Base-by-base conservation (phyloP, 2,329 filamentous ascomycete genomes). In the Paraphoma chrysanthemicola region DNA sequence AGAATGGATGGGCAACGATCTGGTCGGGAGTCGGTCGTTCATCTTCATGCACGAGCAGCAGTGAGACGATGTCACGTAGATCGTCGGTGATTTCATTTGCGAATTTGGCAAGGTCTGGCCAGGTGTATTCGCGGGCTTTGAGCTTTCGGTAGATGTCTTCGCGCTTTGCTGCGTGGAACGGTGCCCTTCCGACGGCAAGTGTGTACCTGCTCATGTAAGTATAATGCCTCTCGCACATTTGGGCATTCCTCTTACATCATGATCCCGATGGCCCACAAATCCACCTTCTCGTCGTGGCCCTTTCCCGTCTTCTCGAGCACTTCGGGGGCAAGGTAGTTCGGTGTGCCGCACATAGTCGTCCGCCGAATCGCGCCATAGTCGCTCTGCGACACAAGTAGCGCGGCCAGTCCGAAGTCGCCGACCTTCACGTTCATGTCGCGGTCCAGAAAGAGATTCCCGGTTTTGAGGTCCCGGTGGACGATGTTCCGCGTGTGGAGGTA, bases 241-340 rank as follows among this genome's bases (percentile, higher is more conserved):
- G 11, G 18, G 14, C 4, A 11, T 17, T n/a, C 16, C n/a, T 4
- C 62, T 81, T 81, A 93, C 88, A 96, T 93, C 74, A 99, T 99
- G 65, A 99, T 95, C 17, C 96, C 95, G 72, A 99, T 84, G 44
- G 94, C 97, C 96, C 96, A 99, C 53, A 99, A 91, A 74, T 99
- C 95, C 3, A 99, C 95, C 82, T 96, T 97, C 74, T 98, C 93
- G 65, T 97, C 95, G 74, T 99, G 95, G 0, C 95, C 95, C 69
- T 94, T 92, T 72, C 92, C 95, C 33, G 90, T 92, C 81, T 95
- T 97, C 72, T 97, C 92, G 49, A 99, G 80, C 59, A 99, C 97
- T 73, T 99, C 95, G 0, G 95, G 95, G 0, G 95, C 95, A 67
- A 99, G 97, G 75, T 99, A 99, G 77, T 99, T 99, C 1, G 95